phyloP scores from a whole-genome alignment of 1,284 basidiomycete genomes.

The Puccinia polysora region DNA sequence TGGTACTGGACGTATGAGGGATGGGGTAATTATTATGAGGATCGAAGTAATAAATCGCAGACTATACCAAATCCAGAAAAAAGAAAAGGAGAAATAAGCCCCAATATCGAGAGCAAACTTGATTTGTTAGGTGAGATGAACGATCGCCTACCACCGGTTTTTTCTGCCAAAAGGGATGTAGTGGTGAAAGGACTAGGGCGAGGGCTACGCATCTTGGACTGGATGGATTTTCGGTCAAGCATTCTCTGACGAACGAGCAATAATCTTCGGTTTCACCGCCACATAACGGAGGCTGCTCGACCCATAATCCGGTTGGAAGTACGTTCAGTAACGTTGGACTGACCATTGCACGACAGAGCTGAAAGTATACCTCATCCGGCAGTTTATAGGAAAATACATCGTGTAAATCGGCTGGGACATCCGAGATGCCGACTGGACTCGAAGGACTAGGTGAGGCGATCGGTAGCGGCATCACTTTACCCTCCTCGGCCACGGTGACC shows the following conservation, averaged over 20 bases:
- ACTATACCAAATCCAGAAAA: constrained; percentile 46
- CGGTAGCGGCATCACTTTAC: constrained; percentile 78
- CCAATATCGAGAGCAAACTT: neutral
- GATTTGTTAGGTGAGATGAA: neutral
- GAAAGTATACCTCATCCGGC: constrained; percentile 94
- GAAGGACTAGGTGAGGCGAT: constrained; percentile 62
- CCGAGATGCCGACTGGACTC: constrained; percentile 58
- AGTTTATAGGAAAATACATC: constrained; percentile 92
- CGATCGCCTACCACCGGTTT: constrained; percentile 40
- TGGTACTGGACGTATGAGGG: constrained; percentile 70
- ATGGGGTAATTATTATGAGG: constrained; percentile 55
- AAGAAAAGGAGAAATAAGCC: neutral
- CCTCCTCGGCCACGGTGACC: constrained; percentile 79
- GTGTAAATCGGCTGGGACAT: constrained; percentile 84
- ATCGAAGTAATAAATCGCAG: constrained; percentile 57
- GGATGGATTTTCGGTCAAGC: constrained; percentile 84
- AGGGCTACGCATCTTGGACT: constrained; percentile 79
- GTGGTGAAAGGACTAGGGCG: constrained; percentile 31
- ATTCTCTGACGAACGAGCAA: constrained; percentile 86
- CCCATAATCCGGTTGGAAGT: constrained; percentile 73
- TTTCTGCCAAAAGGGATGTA: constrained; percentile 44
- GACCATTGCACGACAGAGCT: constrained; percentile 84
- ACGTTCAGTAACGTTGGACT: constrained; percentile 81
- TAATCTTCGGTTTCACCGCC: constrained; percentile 94
- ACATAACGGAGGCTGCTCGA: constrained; percentile 84